Conservation (phyloP, 305 asterid genomes). For the Fraxinus sp. region DNA sequence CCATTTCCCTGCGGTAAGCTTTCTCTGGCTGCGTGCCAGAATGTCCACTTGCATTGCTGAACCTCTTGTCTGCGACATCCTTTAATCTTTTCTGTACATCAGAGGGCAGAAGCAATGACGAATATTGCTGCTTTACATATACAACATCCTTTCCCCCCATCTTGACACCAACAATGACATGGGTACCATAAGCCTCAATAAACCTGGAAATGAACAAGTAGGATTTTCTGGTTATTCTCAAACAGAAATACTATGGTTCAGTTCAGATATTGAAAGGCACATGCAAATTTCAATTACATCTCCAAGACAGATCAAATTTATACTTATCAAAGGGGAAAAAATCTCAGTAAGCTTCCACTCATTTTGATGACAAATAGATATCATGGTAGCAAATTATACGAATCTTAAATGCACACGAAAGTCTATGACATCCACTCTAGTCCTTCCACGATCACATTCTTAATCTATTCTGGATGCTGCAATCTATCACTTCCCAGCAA, state of each 20-base stretch:
- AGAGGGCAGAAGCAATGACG: slow-evolving; percentile 58
- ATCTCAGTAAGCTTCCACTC: neutral
- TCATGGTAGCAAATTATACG: slow-evolving; percentile 11
- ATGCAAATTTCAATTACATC: slow-evolving; percentile 7
- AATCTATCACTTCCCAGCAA: neutral
- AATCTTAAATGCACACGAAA: neutral
- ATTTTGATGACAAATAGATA: neutral
- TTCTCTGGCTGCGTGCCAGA: slow-evolving; percentile 36
- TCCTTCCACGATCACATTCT: neutral
- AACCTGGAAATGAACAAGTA: slow-evolving; percentile 42
- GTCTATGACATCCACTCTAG: neutral
- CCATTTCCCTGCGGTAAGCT: slow-evolving; percentile 43
- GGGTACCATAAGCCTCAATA: slow-evolving; percentile 76
- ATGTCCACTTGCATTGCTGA: slow-evolving; percentile 47
- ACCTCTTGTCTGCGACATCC: slow-evolving; percentile 77
- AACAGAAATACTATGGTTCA: neutral
- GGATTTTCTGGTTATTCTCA: slow-evolving; percentile 15
- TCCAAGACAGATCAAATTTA: slow-evolving; percentile 1
- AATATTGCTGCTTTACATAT: slow-evolving; percentile 69
- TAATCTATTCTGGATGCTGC: neutral
- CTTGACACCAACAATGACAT: slow-evolving; percentile 77
- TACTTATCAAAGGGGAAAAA: neutral
- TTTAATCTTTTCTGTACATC: slow-evolving; percentile 68
- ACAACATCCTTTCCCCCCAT: slow-evolving; percentile 86
- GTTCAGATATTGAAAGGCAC: slow-evolving; percentile 7